Conservation (phyloP, 768 basidiomycete species). For the Tulasnella sp. region DNA sequence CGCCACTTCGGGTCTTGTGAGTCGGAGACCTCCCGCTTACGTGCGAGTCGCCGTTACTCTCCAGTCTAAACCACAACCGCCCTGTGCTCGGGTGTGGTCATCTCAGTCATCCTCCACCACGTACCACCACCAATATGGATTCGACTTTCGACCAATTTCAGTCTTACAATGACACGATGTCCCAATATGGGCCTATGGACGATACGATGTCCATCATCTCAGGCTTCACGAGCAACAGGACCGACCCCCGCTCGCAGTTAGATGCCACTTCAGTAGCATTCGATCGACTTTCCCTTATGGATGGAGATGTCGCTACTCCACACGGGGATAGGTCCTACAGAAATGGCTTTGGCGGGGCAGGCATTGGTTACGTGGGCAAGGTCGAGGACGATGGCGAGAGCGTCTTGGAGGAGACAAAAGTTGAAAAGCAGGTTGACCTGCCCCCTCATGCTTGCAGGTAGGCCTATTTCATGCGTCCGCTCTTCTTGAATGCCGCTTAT, state of each 20-base stretch:
- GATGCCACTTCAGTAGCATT: constrained; percentile 20
- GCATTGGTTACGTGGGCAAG: constrained; percentile 20
- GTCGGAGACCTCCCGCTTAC: neutral
- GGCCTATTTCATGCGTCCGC: constrained; percentile 25
- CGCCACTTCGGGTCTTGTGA: neutral
- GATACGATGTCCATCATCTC: constrained; percentile 28
- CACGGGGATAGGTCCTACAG: neutral
- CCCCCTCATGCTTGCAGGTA: constrained; percentile 96
- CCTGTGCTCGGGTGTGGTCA: neutral
- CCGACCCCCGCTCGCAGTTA: constrained; percentile 21
- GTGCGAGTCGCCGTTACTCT: neutral
- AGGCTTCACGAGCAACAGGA: constrained; percentile 26
- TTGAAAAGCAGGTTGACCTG: constrained; percentile 65
- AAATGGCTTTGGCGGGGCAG: constrained; percentile 16
- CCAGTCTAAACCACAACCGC: neutral
- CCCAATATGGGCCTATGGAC: constrained; percentile 27
- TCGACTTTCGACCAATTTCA: constrained; percentile 16
- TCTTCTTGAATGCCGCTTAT: constrained; percentile 15
- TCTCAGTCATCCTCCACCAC: neutral
- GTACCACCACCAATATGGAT: neutral
- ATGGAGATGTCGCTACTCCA: neutral
- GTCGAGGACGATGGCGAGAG: constrained; percentile 84
- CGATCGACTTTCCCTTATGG: constrained; percentile 24
- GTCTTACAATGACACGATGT: constrained; percentile 23
- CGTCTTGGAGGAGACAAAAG: constrained; percentile 82